These are phyloP conservation scores for Coleophoma cylindrospora DNA, from an alignment of 2,329 filamentous ascomycete genomes.

Conservation along the genomic window DNA sequence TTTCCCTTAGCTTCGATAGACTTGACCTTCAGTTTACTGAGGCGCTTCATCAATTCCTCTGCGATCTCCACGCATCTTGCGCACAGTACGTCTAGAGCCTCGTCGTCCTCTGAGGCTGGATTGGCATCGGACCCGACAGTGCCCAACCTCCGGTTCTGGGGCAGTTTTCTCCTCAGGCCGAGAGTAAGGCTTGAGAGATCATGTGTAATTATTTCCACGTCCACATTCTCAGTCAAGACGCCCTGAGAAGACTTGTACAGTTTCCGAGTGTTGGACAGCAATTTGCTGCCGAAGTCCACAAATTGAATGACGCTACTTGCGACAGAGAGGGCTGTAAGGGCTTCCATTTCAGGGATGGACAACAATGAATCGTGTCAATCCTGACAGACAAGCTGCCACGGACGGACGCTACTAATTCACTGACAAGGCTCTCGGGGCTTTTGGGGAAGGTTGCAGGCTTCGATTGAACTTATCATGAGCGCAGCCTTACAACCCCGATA, in stretches of 20 bases:
- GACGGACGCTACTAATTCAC: too few relatives aligned
- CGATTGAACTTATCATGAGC: too few relatives aligned
- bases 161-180: neutral
- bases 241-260: conserved; percentile 8
- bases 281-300: too few relatives aligned
- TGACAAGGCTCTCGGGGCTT: too few relatives aligned
- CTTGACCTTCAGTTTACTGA: conserved; percentile 3
- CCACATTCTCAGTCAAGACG: conserved; percentile 2
- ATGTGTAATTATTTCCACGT: neutral
- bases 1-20: too few relatives aligned
- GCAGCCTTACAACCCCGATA: too few relatives aligned
- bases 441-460: too few relatives aligned
- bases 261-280: neutral
- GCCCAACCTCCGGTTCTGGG: neutral
- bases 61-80: neutral
- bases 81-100: neutral
- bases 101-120: neutral
- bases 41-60: neutral
- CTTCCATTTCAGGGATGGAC: too few relatives aligned
- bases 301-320: too few relatives aligned
- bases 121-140: neutral
- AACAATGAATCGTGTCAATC: too few relatives aligned
- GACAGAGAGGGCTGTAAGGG: too few relatives aligned
- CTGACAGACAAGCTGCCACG: too few relatives aligned
- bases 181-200: neutral